Conservation (phyloP, 495 filamentous ascomycete genomes). For the Trichoderma asperelloides region DNA sequence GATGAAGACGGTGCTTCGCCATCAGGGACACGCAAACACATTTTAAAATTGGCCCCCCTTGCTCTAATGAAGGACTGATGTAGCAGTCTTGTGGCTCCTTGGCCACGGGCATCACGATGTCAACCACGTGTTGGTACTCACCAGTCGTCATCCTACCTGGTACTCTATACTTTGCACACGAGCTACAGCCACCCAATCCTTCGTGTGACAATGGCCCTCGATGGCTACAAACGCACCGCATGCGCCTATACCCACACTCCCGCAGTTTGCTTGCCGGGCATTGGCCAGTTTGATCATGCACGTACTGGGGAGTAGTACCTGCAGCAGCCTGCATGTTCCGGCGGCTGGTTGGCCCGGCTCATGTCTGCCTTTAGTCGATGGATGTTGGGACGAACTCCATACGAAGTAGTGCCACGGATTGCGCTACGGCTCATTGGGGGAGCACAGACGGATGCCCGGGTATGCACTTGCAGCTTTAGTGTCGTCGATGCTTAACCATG, state of each 20-base stretch:
- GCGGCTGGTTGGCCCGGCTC: background rate
- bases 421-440: background rate
- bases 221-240: background rate
- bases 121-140: background rate
- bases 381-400: background rate
- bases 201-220: background rate
- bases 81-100: no score
- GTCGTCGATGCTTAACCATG: background rate
- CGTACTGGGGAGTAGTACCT: background rate
- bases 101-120: background rate
- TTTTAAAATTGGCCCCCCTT: background rate
- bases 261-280: background rate
- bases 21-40: background rate
- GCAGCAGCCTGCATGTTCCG: constrained; percentile 1
- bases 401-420: background rate
- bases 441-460: background rate
- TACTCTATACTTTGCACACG: background rate
- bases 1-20: background rate
- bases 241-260: background rate
- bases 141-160: background rate
- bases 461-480: background rate
- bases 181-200: background rate
- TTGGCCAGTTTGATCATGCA: constrained; percentile 2
- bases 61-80: no score
- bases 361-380: background rate